phyloP scores from a whole-genome alignment of 192 early-diverging fungal genomes.

The Ambispora gerdemannii region DNA sequence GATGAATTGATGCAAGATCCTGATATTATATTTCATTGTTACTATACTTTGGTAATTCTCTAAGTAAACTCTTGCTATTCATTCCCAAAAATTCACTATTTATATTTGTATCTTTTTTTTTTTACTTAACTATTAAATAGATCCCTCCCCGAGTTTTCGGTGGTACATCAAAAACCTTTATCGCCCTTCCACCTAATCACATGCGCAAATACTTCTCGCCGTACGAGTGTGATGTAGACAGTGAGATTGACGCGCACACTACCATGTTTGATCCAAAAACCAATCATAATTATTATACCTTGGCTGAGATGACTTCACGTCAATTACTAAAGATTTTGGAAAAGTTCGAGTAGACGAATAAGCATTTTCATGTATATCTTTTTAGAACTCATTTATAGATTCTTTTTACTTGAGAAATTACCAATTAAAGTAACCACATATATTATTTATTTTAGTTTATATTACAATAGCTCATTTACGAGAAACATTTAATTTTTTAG shows the following conservation, averaged over 20 bases:
- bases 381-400: too few relatives aligned
- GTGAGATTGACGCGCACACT: conserved; percentile 45
- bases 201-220: conserved; percentile 31
- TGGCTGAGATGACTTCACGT: conserved; percentile 34
- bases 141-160: conserved; percentile 35
- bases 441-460: too few relatives aligned
- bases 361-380: too few relatives aligned
- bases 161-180: conserved; percentile 34
- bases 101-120: background rate
- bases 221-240: conserved; percentile 26
- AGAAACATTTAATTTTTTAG: too few relatives aligned
- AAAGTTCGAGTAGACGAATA: background rate
- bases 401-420: too few relatives aligned
- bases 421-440: too few relatives aligned
- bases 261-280: conserved; percentile 40
- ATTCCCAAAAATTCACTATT: background rate
- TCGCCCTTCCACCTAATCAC: conserved; percentile 23
- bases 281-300: conserved; percentile 37
- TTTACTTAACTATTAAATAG: conserved; percentile 5
- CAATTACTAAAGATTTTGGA: conserved; percentile 27
- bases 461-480: too few relatives aligned
- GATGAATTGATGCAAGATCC: background rate
- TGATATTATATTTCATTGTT: conserved; percentile 37
- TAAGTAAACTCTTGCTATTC: background rate
- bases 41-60: conserved; percentile 38